A percentile compares a stretch with the other conserved stretches of the same genome.
phyloP scores from a whole-genome alignment of 352 stramenopile species.

The Nothophytophthora sp. region DNA sequence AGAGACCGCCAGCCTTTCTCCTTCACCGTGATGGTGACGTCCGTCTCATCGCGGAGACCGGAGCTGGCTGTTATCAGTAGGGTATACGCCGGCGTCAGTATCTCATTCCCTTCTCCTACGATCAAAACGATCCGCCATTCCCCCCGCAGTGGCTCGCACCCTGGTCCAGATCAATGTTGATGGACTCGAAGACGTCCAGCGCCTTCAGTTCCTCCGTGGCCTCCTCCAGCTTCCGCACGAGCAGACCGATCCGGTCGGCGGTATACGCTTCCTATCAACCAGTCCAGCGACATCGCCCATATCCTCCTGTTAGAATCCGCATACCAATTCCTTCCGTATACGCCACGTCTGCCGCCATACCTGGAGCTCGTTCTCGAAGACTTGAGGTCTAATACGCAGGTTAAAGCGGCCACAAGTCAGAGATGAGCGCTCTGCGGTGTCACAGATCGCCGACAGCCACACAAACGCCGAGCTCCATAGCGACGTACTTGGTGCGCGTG shows the following conservation, averaged over 20 bases:
- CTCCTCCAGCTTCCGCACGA: conserved; percentile 59
- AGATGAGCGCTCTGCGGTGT: not conserved
- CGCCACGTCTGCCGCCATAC: conserved; percentile 8
- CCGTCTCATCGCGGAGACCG: conserved; percentile 69
- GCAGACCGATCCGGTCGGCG: conserved; percentile 66
- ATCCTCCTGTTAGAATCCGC: not conserved
- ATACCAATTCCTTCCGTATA: not conserved
- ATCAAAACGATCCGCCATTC: not conserved
- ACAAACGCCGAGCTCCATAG: no score
- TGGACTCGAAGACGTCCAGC: conserved; percentile 85
- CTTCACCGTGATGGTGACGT: conserved; percentile 88
- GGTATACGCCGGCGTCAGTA: not conserved
- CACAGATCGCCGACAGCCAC: not conserved
- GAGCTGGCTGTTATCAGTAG: conserved; percentile 49
- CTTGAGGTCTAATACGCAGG: conserved; percentile 51
- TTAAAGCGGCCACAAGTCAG: conserved; percentile 5
- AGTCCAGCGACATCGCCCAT: not conserved
- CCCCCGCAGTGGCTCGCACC: conserved; percentile 20
- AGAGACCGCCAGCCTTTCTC: conserved; percentile 88
- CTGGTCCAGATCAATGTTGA: conserved; percentile 81
- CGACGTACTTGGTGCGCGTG: conserved; percentile 83
- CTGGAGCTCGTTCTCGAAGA: conserved; percentile 89
- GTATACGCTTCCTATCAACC: conserved; percentile 51
- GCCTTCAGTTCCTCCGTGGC: conserved; percentile 69
- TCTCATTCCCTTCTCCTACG: not conserved